Conservation (phyloP, 1,284 basidiomycete genomes). For the Marasmius sp. region DNA sequence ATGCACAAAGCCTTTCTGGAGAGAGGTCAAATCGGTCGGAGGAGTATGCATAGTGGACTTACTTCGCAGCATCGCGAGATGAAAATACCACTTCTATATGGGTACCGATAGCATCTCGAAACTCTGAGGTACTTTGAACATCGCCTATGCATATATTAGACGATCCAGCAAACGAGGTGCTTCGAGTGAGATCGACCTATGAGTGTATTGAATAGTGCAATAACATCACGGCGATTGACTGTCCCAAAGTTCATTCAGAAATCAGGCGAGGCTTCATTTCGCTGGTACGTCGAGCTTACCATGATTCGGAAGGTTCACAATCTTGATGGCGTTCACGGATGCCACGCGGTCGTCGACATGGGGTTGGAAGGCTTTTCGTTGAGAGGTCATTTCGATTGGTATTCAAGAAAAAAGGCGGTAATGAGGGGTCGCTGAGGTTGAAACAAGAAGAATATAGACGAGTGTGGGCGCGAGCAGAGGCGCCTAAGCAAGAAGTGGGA, state of each 20-base stretch:
- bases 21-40: not conserved
- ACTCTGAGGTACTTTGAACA: constrained; percentile 43
- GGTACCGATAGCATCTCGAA: constrained; percentile 37
- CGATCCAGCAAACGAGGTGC: not conserved
- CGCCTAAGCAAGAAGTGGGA: constrained; percentile 18
- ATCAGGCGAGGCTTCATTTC: not conserved
- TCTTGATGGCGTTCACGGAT: constrained; percentile 38
- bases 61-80: constrained; percentile 50
- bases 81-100: constrained; percentile 52
- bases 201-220: constrained; percentile 55
- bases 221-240: constrained; percentile 50
- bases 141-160: constrained; percentile 36
- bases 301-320: constrained; percentile 41
- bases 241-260: not conserved
- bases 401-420: constrained; percentile 5
- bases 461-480: constrained; percentile 12
- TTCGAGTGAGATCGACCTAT: constrained; percentile 41
- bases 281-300: constrained; percentile 27
- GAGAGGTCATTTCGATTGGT: constrained; percentile 4
- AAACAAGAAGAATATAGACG: constrained; percentile 16
- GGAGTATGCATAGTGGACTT: constrained; percentile 6
- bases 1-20: constrained; percentile 64
- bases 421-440: constrained; percentile 18
- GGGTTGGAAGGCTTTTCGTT: constrained; percentile 14
- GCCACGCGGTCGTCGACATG: constrained; percentile 6